These are phyloP conservation scores for Flaveria linearis DNA, from an alignment of 129 eudicot species.

Conservation along the genomic window DNA sequence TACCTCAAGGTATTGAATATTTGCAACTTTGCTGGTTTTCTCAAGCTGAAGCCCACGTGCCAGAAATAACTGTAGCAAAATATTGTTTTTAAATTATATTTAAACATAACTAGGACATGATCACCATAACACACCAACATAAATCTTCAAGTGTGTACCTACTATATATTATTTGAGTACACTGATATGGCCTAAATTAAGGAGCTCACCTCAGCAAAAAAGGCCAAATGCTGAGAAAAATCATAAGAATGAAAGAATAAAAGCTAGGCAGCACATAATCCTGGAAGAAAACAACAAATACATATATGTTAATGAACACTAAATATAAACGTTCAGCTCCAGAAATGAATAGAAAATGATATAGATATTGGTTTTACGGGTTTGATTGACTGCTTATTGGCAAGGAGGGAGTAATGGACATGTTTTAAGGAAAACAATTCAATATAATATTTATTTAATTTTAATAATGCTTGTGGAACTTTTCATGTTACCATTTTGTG, in stretches of 20 bases:
- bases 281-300: slow-evolving; percentile 39
- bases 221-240: slow-evolving; percentile 57
- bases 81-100: not conserved
- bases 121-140: not conserved
- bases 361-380: not conserved
- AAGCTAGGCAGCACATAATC: slow-evolving; percentile 63
- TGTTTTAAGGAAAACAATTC: not conserved
- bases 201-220: slow-evolving; percentile 61
- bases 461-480: slow-evolving; percentile 3
- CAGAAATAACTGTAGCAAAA: slow-evolving; percentile 49
- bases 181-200: not conserved
- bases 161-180: slow-evolving; percentile 17
- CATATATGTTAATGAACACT: not conserved
- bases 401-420: not conserved
- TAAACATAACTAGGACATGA: not conserved
- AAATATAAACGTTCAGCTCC: slow-evolving; percentile 3
- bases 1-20: slow-evolving; percentile 70
- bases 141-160: not conserved
- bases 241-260: slow-evolving; percentile 62
- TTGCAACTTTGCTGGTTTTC: slow-evolving; percentile 66
- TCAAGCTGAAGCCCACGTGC: slow-evolving; percentile 83
- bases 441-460: not conserved
- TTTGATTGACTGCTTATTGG: not conserved
- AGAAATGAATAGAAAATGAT: not conserved
- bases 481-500: slow-evolving; percentile 6